phyloP scores from a whole-genome alignment of 192 early-diverging fungal genomes.

The Phlyctochytrium planicorne region DNA sequence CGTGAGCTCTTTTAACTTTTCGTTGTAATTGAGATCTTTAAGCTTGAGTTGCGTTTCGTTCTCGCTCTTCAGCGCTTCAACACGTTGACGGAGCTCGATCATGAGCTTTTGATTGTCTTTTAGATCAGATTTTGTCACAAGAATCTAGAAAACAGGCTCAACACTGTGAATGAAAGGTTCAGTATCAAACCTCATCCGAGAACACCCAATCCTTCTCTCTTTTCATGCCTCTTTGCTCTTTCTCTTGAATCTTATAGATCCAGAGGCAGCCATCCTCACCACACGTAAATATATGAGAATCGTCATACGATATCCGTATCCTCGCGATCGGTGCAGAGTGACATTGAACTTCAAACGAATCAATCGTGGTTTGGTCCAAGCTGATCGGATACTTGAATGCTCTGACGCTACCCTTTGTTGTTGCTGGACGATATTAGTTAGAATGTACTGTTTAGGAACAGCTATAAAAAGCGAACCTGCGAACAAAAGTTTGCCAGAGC shows the following conservation, averaged over 20 bases:
- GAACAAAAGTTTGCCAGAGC: constrained; percentile 33
- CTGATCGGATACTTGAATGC: constrained; percentile 46
- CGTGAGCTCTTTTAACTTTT: constrained; percentile 46
- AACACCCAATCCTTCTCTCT: constrained; percentile 50
- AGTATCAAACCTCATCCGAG: constrained; percentile 50
- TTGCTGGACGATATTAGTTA: constrained; percentile 30
- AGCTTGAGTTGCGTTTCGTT: constrained; percentile 49
- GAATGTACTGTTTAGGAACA: background rate
- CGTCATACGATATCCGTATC: constrained; percentile 47
- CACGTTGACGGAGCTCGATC: constrained; percentile 40
- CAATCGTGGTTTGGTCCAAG: constrained; percentile 16
- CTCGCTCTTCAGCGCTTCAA: constrained; percentile 52
- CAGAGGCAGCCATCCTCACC: constrained; percentile 53
- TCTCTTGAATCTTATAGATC: constrained; percentile 48
- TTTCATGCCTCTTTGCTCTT: constrained; percentile 38
- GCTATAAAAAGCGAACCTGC: constrained; percentile 18
- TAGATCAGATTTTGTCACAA: constrained; percentile 53
- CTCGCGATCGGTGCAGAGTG: constrained; percentile 40
- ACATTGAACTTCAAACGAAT: constrained; percentile 34
- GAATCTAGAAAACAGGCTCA: constrained; percentile 33
- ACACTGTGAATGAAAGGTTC: background rate
- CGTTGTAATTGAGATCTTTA: constrained; percentile 48
- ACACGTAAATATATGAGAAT: constrained; percentile 48
- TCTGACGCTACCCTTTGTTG: constrained; percentile 38
- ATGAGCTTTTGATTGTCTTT: constrained; percentile 40